phyloP scores from a whole-genome alignment of 495 filamentous ascomycete species.

The Friedmanniomyces simplex region DNA sequence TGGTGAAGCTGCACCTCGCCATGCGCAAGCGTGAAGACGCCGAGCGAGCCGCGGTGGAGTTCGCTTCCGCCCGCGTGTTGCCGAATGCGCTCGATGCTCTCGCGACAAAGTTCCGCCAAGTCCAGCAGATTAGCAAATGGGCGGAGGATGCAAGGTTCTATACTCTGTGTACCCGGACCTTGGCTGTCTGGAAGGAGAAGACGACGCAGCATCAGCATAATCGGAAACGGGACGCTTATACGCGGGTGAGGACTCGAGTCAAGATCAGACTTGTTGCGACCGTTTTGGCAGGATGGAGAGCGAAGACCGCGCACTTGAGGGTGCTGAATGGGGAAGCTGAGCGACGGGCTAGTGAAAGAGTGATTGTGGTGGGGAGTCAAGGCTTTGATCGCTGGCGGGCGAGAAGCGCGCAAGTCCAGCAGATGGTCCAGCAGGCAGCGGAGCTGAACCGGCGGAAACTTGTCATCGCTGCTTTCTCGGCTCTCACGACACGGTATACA shows the following conservation, averaged over 20 bases:
- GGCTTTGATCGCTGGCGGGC: conserved; percentile 8
- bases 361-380: not conserved
- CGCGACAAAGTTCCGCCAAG: conserved; percentile 36
- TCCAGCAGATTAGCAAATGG: conserved; percentile 42
- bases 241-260: conserved; percentile 42
- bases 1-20: conserved; percentile 19
- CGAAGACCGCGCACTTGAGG: not conserved
- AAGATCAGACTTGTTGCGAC: conserved; percentile 37
- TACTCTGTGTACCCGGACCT: conserved; percentile 41
- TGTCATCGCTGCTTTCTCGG: conserved; percentile 5
- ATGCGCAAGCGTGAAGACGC: conserved; percentile 17
- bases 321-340: conserved; percentile 8
- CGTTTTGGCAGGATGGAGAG: not conserved
- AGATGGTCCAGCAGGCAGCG: conserved; percentile 5
- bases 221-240: conserved; percentile 51
- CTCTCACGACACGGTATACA: not conserved
- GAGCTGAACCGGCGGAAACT: conserved; percentile 5
- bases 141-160: conserved; percentile 50
- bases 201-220: conserved; percentile 41
- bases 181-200: conserved; percentile 48
- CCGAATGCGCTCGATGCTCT: conserved; percentile 37
- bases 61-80: conserved; percentile 2
- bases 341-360: not conserved
- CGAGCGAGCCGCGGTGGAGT: conserved; percentile 15
- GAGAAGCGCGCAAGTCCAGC: not conserved